phyloP scores from a whole-genome alignment of 2,329 filamentous ascomycete genomes.

The Cyanodermella asteris region DNA sequence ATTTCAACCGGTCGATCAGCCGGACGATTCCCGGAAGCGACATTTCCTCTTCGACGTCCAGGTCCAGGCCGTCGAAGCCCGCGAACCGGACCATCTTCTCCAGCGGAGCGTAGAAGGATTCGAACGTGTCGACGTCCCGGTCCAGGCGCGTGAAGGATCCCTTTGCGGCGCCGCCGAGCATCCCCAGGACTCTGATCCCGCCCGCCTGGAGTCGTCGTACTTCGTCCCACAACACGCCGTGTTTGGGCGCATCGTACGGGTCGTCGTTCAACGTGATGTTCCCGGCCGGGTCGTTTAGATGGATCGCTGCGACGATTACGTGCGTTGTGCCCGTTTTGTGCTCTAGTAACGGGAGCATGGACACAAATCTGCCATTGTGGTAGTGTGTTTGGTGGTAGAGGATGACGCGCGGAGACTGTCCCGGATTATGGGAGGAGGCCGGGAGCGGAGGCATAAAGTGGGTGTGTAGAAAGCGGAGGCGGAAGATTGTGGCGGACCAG shows the following conservation, averaged over 20 bases:
- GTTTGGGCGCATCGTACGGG: conserved; percentile 19
- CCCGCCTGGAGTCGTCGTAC: conserved; percentile 25
- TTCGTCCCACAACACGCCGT: conserved; percentile 26
- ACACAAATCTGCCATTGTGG: conserved; percentile 14
- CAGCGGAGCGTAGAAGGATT: conserved; percentile 26
- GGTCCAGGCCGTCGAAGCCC: conserved; percentile 21
- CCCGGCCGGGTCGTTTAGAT: conserved; percentile 24
- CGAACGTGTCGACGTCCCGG: conserved; percentile 17
- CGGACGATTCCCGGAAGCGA: conserved; percentile 12
- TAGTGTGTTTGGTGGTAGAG: conserved; percentile 12
- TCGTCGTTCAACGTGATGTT: conserved; percentile 32
- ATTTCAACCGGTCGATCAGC: conserved; percentile 24
- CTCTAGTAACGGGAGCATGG: conserved; percentile 28
- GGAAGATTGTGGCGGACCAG: too few species aligned
- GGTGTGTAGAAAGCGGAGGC: too few species aligned
- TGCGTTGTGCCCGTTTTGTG: conserved; percentile 18
- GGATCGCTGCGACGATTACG: conserved; percentile 30
- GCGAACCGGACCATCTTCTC: conserved; percentile 18
- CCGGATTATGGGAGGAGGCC: too few species aligned
- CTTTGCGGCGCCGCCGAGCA: conserved; percentile 31
- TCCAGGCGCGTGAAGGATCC: conserved; percentile 21
- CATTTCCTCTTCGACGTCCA: conserved; percentile 25
- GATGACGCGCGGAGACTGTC: conserved; percentile 9
- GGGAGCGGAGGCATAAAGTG: too few species aligned
- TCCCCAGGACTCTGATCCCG: conserved; percentile 29